Percentiles rank a stretch among this genome's conserved stretches.
These are phyloP conservation scores for Fusarium buharicum DNA, from an alignment of 2,329 filamentous ascomycete genomes.

Conservation along the genomic window DNA sequence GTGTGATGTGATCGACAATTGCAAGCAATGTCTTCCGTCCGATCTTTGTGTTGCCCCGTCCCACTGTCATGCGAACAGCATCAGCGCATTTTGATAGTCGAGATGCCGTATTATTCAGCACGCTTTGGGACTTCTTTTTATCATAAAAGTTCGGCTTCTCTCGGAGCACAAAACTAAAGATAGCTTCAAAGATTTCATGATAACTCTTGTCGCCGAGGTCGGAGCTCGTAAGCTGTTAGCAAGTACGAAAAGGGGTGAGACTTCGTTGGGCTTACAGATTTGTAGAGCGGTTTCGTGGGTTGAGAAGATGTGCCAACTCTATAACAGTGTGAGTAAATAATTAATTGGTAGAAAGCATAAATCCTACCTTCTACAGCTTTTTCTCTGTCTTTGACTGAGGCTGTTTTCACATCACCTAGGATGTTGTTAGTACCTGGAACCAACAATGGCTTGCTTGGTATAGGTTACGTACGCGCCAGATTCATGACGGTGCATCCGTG, in stretches of 20 bases:
- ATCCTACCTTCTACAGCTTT: conserved; percentile 55
- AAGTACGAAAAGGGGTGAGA: not conserved
- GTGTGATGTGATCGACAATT: conserved; percentile 82
- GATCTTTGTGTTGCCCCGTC: conserved; percentile 73
- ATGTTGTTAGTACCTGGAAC: conserved; percentile 19
- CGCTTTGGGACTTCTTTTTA: conserved; percentile 58
- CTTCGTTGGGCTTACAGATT: conserved; percentile 49
- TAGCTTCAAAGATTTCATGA: conserved; percentile 80
- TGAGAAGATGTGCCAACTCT: conserved; percentile 55
- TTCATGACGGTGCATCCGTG: conserved; percentile 50
- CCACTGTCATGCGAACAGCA: conserved; percentile 76
- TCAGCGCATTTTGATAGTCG: conserved; percentile 76
- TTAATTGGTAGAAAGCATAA: not conserved
- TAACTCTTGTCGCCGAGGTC: conserved; percentile 79
- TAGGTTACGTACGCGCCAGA: conserved; percentile 48
- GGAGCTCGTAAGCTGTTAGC: conserved; percentile 44
- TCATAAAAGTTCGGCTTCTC: conserved; percentile 75
- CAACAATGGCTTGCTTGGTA: not conserved
- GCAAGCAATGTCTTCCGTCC: conserved; percentile 81
- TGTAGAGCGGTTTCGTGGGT: conserved; percentile 50
- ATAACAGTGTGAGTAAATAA: conserved; percentile 14
- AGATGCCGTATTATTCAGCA: conserved; percentile 60
- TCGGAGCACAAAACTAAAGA: conserved; percentile 75
- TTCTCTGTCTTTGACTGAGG: conserved; percentile 52
- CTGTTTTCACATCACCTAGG: conserved; percentile 51